Evolutionary conservation across 306 rosid species (phyloP).

Genomic region (barrel medic (Medicago truncatula)): DNA sequence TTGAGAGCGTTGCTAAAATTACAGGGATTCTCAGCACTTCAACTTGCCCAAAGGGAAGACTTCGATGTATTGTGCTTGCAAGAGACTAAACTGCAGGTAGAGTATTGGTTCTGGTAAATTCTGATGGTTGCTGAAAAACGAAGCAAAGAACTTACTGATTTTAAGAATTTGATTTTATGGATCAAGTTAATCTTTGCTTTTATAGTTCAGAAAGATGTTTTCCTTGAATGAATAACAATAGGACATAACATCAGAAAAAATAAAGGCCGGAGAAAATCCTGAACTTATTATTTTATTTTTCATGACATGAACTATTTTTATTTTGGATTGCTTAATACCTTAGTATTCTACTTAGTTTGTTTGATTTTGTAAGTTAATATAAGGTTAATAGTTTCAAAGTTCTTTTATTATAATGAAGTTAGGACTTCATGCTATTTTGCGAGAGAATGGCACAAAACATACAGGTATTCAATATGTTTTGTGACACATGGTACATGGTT

Average conservation of each 20-base stretch:
- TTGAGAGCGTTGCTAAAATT: constrained; percentile 83
- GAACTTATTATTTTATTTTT: constrained; percentile 19
- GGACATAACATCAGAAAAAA: constrained; percentile 12
- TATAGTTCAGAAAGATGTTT: not conserved
- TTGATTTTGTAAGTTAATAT: constrained; percentile 7
- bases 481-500: not conserved
- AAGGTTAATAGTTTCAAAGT: constrained; percentile 1
- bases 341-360: constrained; percentile 26
- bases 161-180: not conserved
- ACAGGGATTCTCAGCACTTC: constrained; percentile 77
- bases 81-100: constrained; percentile 95
- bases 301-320: not conserved
- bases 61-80: constrained; percentile 91
- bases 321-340: not conserved
- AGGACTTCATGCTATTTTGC: not conserved
- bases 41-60: constrained; percentile 86
- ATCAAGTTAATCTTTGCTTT: not conserved
- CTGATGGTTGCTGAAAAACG: constrained; percentile 17
- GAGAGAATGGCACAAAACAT: not conserved
- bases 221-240: not conserved
- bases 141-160: constrained; percentile 32
- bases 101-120: constrained; percentile 32
- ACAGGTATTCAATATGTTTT: not conserved
- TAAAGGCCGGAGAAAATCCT: constrained; percentile 1
- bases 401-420: not conserved